Percentiles rank a stretch among this genome's conserved stretches.
These are phyloP conservation scores for Alternaria sp. DNA, from an alignment of 2,329 filamentous ascomycete species.

Conservation along the genomic window DNA sequence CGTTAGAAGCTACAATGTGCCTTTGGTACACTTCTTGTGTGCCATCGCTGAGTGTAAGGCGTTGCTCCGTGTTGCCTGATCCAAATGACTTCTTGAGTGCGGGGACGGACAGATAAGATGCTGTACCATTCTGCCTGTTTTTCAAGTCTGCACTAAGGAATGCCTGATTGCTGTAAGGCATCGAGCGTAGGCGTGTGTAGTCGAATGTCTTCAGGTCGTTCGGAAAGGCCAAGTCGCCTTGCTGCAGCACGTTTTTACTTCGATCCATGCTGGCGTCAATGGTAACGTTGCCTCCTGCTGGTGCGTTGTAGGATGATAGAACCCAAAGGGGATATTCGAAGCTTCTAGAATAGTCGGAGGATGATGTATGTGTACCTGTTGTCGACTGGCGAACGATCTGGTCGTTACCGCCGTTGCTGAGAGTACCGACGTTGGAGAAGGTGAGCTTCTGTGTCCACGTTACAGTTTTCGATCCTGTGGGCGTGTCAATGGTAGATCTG, in stretches of 20 bases:
- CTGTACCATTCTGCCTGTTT: constrained; percentile 67
- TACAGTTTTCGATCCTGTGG: constrained; percentile 52
- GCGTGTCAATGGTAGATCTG: constrained; percentile 61
- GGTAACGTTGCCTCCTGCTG: constrained; percentile 53
- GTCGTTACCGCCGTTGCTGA: constrained; percentile 63
- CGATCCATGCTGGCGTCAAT: constrained; percentile 60
- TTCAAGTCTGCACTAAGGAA: constrained; percentile 54
- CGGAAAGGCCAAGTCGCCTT: constrained; percentile 63
- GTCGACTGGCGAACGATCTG: constrained; percentile 64
- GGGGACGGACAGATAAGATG: constrained; percentile 61
- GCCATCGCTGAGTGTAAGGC: constrained; percentile 62
- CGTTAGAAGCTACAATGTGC: constrained; percentile 64
- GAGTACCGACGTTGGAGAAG: constrained; percentile 64
- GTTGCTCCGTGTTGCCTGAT: constrained; percentile 65
- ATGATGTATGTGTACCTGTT: constrained; percentile 56
- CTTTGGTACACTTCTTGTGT: constrained; percentile 63
- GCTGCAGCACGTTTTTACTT: constrained; percentile 58
- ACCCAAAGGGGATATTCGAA: constrained; percentile 70
- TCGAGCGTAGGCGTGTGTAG: constrained; percentile 33
- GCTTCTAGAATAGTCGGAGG: constrained; percentile 46
- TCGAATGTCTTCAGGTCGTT: constrained; percentile 68
- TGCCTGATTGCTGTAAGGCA: constrained; percentile 2
- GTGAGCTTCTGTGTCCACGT: constrained; percentile 68
- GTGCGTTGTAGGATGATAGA: constrained; percentile 59
- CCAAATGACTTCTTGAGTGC: constrained; percentile 60